phyloP scores from a whole-genome alignment of 768 basidiomycete genomes.

The Lactarius psammicola region DNA sequence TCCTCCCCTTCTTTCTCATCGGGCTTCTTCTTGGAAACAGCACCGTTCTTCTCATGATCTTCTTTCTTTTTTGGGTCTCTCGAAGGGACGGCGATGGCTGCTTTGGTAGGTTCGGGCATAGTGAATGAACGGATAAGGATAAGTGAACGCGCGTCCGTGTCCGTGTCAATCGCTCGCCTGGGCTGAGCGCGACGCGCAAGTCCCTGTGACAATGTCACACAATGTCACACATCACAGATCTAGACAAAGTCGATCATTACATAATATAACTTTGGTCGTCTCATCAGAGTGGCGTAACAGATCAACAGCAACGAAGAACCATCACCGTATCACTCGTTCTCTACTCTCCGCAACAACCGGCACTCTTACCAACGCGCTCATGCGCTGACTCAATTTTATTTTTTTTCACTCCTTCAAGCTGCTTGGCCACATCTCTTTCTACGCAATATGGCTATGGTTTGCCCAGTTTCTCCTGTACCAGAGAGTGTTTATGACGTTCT shows the following conservation, averaged over 20 bases:
- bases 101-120: slow-evolving; percentile 61
- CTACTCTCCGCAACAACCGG: slow-evolving; percentile 3
- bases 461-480: neutral
- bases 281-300: slow-evolving; percentile 7
- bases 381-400: neutral
- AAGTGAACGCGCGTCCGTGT: slow-evolving; percentile 10
- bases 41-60: slow-evolving; percentile 48
- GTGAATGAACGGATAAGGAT: slow-evolving; percentile 19
- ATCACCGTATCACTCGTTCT: neutral
- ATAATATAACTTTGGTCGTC: neutral
- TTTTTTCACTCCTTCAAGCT: neutral
- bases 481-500: neutral
- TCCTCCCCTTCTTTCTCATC: slow-evolving; percentile 60
- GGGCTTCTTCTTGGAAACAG: slow-evolving; percentile 38
- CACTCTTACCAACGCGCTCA: slow-evolving; percentile 3
- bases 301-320: neutral
- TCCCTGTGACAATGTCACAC: slow-evolving; percentile 21
- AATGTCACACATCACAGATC: neutral
- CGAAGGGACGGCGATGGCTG: slow-evolving; percentile 61
- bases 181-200: slow-evolving; percentile 26
- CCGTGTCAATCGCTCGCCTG: neutral
- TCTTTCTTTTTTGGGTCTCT: slow-evolving; percentile 76
- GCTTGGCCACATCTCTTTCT: slow-evolving; percentile 10
- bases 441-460: slow-evolving; percentile 9
- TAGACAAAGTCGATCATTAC: neutral